Evolutionary conservation across 352 stramenopile species (phyloP), one percentile per base, ranked within the genome.

Genomic region (Globisporangium barbulae): DNA sequence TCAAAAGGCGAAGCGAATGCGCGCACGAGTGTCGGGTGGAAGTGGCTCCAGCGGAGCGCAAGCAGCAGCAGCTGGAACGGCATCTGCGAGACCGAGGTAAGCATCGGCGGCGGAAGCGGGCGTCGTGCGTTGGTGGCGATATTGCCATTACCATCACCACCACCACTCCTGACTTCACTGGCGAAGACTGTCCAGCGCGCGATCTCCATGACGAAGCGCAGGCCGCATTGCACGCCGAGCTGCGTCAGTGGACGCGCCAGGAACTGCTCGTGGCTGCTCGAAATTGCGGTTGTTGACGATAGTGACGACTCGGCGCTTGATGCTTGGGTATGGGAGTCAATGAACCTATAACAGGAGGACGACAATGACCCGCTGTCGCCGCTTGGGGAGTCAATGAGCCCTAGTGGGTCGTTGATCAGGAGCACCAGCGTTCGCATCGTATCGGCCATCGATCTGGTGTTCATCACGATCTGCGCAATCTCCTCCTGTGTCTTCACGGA

Each of bases 1-100:
- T 50, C 58, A 15, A 94, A 75, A 17, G 79, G 79, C 59, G 70
- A 79, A 0, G 49, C 59, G 7, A 88, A 63, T 3, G 69, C 59
- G 8, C 59, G 59, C 5, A 81, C 39, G 39, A 91, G 59, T 5
- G 57, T 25, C 13, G 83, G 83, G 47, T 91, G 81, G 62, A 85
- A 94, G 59, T 86, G 80, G 35, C 78, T 88, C 83, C 84, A 91
- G 6, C 83, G 79, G 21, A 94, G 53, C 5, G 89, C 53, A 19
- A 93, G 74, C 30, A 89, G 28, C 35, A 91, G 31, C 1, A 92
- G 48, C 50, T 94, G 85, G 66, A 94, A 91, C 25, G 85, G 80
- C 17, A 92, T 54, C 30, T 82, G 77, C 31, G 66, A 68, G 30
- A 68, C 71, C 1, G 69, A 75, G 19, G 69, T 59, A 53, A 84